Conservation (phyloP, 345 rosid genomes). For the Durio zibethinus region DNA sequence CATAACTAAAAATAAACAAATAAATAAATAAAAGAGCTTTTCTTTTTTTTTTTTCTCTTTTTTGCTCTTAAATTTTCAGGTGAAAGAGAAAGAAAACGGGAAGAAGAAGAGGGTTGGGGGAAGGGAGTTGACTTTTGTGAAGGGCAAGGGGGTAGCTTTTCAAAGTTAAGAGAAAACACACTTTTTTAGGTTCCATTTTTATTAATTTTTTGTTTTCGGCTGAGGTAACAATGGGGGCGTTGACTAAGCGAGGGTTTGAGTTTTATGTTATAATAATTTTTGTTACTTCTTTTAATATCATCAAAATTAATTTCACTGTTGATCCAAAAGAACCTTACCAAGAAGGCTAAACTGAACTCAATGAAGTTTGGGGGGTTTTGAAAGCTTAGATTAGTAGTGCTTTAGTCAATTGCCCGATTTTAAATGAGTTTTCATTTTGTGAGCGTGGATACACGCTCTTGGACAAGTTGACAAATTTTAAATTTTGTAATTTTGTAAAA, state of each 20-base stretch:
- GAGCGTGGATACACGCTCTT: background rate
- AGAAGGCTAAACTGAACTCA: too few relatives aligned
- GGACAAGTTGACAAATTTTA: constrained; percentile 1
- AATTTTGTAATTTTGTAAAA: too few relatives aligned
- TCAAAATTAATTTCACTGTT: too few relatives aligned
- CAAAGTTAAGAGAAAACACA: background rate
- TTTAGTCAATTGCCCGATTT: background rate
- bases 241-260: constrained; percentile 26
- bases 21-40: background rate
- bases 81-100: constrained; percentile 2
- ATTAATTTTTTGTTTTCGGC: background rate
- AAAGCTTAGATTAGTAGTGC: background rate
- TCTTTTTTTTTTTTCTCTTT: background rate
- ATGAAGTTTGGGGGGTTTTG: too few relatives aligned
- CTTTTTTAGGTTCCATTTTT: constrained; percentile 20
- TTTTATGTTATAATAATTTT: too few relatives aligned
- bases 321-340: too few relatives aligned
- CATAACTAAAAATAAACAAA: constrained; percentile 29
- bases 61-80: background rate
- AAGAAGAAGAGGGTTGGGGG: constrained; percentile 13
- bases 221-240: constrained; percentile 26
- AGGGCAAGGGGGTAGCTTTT: constrained; percentile 13
- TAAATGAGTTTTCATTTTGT: background rate
- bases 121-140: constrained; percentile 60
- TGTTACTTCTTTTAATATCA: too few relatives aligned